Evolutionary conservation across 202 grass and related monocot genomes (phyloP).

Genomic region (Elaeis oleifera): DNA sequence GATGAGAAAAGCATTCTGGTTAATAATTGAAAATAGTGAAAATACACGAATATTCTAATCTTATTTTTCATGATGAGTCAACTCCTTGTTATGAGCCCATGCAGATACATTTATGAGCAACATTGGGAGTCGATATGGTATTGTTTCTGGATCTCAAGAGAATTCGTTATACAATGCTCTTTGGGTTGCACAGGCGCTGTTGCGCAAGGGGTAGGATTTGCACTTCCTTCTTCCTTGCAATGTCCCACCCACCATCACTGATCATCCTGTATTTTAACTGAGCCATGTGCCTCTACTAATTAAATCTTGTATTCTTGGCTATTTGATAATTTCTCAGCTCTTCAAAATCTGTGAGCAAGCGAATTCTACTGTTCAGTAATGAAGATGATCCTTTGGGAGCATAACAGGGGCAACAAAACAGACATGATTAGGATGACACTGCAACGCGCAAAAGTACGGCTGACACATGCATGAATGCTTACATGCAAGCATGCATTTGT

Average conservation of each 20-base stretch:
- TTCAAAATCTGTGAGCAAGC: slow-evolving; percentile 60
- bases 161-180: slow-evolving; percentile 93
- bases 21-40: no score
- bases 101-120: slow-evolving; percentile 61
- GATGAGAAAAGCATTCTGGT: no score
- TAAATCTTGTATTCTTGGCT: not conserved
- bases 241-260: not conserved
- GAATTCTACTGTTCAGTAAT: slow-evolving; percentile 90
- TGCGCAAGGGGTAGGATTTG: slow-evolving; percentile 74
- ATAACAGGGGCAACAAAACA: slow-evolving; percentile 58
- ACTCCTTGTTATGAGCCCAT: no score
- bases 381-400: slow-evolving; percentile 84
- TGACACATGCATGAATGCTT: not conserved
- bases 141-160: slow-evolving; percentile 67
- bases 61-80: no score
- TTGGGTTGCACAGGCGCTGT: slow-evolving; percentile 78
- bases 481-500: no score
- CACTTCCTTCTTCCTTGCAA: not conserved
- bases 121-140: slow-evolving; percentile 85
- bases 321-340: slow-evolving; percentile 35
- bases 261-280: no score
- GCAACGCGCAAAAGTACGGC: slow-evolving; percentile 65
- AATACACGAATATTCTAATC: no score
- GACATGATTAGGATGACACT: slow-evolving; percentile 88
- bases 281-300: not conserved